Evolutionary conservation across 2,329 filamentous ascomycete genomes (phyloP).

Genomic region (Cercospora canescens): DNA sequence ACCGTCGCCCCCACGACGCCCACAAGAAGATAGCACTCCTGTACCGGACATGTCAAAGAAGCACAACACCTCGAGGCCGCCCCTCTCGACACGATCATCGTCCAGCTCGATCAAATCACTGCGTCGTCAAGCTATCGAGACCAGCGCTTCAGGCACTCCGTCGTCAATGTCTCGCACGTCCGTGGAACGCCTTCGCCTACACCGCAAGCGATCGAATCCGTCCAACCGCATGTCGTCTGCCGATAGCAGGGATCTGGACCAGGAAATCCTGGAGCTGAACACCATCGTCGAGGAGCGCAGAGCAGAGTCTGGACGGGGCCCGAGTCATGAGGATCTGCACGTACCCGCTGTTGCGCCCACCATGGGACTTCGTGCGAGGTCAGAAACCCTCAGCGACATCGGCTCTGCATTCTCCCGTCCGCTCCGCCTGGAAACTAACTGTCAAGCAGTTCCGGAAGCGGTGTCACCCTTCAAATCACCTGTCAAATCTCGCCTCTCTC

Average conservation of each 20-base stretch:
- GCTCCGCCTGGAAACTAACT: conserved; percentile 13
- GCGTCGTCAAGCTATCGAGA: conserved; percentile 36
- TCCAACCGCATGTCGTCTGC: conserved; percentile 18
- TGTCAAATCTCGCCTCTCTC: conserved; percentile 23
- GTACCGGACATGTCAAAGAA: background rate
- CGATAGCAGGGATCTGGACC: conserved; percentile 39
- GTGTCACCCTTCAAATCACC: conserved; percentile 18
- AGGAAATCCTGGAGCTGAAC: conserved; percentile 50
- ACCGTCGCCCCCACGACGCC: background rate
- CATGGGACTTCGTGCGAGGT: conserved; percentile 47
- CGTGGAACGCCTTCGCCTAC: conserved; percentile 37
- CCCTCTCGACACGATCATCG: conserved; percentile 25
- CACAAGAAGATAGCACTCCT: background rate
- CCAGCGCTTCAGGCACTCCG: conserved; percentile 9
- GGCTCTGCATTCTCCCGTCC: conserved; percentile 49
- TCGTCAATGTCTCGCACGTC: conserved; percentile 19
- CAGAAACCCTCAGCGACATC: conserved; percentile 50
- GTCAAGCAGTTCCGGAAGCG: conserved; percentile 1
- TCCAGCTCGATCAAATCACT: conserved; percentile 37
- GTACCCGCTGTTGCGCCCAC: conserved; percentile 49
- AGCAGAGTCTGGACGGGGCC: conserved; percentile 35
- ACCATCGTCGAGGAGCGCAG: conserved; percentile 50
- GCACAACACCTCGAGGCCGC: conserved; percentile 5
- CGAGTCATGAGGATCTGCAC: conserved; percentile 37
- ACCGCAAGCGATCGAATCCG: conserved; percentile 36